These are phyloP conservation scores for Ascocoryne sarcoides DNA, from an alignment of 2,329 filamentous ascomycete genomes.

Conservation along the genomic window DNA sequence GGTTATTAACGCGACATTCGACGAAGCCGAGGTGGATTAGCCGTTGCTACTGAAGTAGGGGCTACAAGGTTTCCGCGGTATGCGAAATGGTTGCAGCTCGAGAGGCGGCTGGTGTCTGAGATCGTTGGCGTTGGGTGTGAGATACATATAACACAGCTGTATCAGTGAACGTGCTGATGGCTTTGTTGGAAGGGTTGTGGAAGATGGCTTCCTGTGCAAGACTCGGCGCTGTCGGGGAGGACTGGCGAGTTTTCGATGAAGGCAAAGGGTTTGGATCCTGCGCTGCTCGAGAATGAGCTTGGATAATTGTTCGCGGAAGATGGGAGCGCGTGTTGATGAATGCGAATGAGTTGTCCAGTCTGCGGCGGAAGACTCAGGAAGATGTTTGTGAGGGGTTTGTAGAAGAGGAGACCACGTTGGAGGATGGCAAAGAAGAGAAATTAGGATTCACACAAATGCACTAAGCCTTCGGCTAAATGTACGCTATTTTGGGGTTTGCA, in stretches of 20 bases:
- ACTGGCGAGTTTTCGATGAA: conserved; percentile 4
- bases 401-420: not conserved
- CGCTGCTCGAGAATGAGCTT: not conserved
- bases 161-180: conserved; percentile 26
- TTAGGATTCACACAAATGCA: not conserved
- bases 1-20: conserved; percentile 33
- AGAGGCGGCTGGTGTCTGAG: conserved; percentile 89
- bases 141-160: conserved; percentile 33
- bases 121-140: conserved; percentile 60
- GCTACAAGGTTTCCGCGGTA: conserved; percentile 89
- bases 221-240: conserved; percentile 1
- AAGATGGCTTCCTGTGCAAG: conserved; percentile 18
- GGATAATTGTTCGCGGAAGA: conserved; percentile 1
- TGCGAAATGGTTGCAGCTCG: conserved; percentile 96
- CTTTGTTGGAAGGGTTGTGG: conserved; percentile 21
- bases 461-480: not conserved
- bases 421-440: not conserved
- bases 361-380: not conserved
- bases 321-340: too few species aligned
- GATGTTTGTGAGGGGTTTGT: not conserved
- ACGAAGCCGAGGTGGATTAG: conserved; percentile 45
- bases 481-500: too few species aligned
- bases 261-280: not conserved
- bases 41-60: conserved; percentile 85
- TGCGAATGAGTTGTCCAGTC: not conserved